phyloP scores from a whole-genome alignment of 257 asterid species.

The Solanum verrucosum region DNA sequence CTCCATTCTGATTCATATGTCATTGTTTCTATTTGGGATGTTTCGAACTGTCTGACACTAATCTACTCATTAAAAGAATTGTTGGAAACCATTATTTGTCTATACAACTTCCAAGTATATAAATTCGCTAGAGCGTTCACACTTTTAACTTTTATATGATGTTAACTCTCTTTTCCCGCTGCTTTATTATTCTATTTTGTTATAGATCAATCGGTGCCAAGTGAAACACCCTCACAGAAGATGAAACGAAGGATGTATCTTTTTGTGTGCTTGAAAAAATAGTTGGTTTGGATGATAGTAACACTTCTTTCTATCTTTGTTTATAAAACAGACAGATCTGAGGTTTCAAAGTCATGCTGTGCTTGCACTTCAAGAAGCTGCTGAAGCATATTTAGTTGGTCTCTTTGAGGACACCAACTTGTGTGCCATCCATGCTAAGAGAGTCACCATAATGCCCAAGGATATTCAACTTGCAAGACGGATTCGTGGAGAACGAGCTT shows the following conservation, averaged over 20 bases:
- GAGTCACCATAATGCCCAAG: conserved; percentile 3
- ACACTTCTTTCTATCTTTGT: background rate
- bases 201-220: background rate
- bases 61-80: background rate
- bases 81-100: background rate
- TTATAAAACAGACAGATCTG: conserved; percentile 24
- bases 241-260: background rate
- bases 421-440: conserved; percentile 29
- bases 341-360: conserved; percentile 57
- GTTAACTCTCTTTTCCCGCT: background rate
- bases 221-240: background rate
- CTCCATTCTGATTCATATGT: background rate
- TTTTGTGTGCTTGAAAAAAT: background rate
- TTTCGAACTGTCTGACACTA: background rate
- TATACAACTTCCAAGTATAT: background rate
- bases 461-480: conserved; percentile 75
- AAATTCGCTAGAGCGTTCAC: background rate
- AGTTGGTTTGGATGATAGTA: background rate
- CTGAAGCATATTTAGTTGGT: conserved; percentile 70
- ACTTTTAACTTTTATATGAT: background rate
- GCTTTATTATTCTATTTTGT: background rate
- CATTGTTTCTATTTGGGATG: background rate
- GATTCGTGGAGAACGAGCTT: conserved; percentile 80
- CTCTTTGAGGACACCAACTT: conserved; percentile 66
- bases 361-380: conserved; percentile 68